Base-by-base conservation (phyloP, 2,329 filamentous ascomycete species). In the Dactylellina sp. region DNA sequence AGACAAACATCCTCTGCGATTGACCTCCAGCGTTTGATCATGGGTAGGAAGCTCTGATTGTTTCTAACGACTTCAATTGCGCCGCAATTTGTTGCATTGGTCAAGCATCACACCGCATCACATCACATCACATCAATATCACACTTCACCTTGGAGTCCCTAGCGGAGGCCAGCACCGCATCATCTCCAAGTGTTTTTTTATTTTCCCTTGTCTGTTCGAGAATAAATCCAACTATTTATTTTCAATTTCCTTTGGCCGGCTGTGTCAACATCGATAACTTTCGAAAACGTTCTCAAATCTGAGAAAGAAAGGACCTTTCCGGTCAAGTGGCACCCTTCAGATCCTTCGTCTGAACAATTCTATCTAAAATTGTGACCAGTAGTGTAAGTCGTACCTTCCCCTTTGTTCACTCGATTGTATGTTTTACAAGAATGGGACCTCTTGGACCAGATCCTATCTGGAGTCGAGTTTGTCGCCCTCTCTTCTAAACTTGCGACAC, bases 201-300 rank as follows among this genome's bases (percentile, higher is more conserved):
- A n/a, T n/a, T 9, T 32, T 32, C 28, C 9, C 4, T 4, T 9
- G 4, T 32, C 28, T 32, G 9, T 4, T 32, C 9, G 28, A 32
- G 28, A 32, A 32, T 32, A 32, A 32, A n/a, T n/a, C n/a, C n/a
- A n/a, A n/a, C n/a, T n/a, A n/a, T n/a, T 32, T 32, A 32, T 32
- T 32, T 9, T 32, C 28, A 4, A 32, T 32, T 32, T 32, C 28
- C 5, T 32, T 32, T 32, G 4, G 28, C n/a, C n/a, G n/a, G n/a
- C 28, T 32, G 5, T 9, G 28, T 32, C 28, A 32, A 9, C 9
- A 32, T 32, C 28, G 28, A 32, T 32, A 32, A 32, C 62, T 24
- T 42, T 66, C 42, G 53, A 44, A 59, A 66, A 59, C 50, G 32
- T 37, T 52, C 62, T 66, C 62, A 59, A 52, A 16, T 5, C 9